Evolutionary conservation across 208 protist genomes (phyloP), one percentile per base, ranked within the genome.

Genomic region (Kentomonas sorsogonicus): DNA sequence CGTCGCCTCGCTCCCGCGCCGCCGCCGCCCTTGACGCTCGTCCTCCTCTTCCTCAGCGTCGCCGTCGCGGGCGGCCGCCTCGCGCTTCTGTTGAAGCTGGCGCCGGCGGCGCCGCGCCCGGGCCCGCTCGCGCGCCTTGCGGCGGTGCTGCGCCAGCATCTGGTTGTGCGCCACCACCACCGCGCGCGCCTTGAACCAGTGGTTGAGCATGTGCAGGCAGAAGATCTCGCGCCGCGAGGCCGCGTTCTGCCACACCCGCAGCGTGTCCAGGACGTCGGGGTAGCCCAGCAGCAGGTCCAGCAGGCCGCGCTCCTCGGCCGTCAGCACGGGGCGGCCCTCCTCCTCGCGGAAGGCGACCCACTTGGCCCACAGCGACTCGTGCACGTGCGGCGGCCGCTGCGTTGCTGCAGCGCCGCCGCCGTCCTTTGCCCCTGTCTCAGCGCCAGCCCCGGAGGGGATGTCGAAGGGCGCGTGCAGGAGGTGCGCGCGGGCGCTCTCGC

Each of bases 141-240:
- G 40, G 20, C 51, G 36, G 34, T 60, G 63, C 55, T 64, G 39
- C 20, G 34, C 61, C n/a, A 93, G 66, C 39, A 93, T 57, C 34
- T 71, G 50, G 34, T 94, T 83, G 53, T 94, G 79, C 15, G 83
- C 83, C 1, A 86, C 48, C 22, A 91, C 69, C 0, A 94, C 80
- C 0, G 83, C 58, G 7, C 78, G 74, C 16, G 83, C 78, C 66
- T 94, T 94, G 53, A 86, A 91, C 83, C 86, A 94, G 74, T 94
- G 86, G 45, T 94, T 94, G 18, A 94, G 58, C 22, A 82, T 18
- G 52, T 94, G 86, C 5, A 94, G 60, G 4, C 70, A 44, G 47
- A 72, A 84, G 9, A 94, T 77, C 65, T 91, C 80, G 6, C 83
- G 69, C 4, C 81, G 71, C 43, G 81, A 72, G 41, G 75, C 72